Conservation (phyloP, 768 basidiomycete species). For the Boletus barrowsii region DNA sequence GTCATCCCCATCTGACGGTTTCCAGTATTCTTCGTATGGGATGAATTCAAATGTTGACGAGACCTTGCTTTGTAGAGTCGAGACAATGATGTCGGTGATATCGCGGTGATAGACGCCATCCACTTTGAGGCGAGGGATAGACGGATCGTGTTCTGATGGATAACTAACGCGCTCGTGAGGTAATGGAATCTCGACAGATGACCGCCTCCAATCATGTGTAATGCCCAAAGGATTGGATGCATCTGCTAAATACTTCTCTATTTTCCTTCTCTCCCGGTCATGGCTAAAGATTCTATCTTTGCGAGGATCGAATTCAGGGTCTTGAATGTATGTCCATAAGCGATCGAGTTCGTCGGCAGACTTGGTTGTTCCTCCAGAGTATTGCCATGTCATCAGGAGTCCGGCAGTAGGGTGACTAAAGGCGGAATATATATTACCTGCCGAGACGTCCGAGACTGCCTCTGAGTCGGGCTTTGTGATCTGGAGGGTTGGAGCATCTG, state of each 20-base stretch:
- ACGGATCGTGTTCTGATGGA: not conserved
- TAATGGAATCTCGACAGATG: not conserved
- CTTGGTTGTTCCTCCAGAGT: not conserved
- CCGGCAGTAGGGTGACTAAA: not conserved
- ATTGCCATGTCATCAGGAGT: not conserved
- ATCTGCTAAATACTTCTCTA: not conserved
- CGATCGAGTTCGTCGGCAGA: not conserved
- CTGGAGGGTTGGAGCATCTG: not conserved
- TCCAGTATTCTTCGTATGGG: not conserved
- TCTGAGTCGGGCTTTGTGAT: too few relatives aligned
- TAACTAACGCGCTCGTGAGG: not conserved
- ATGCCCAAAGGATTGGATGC: not conserved
- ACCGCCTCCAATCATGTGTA: not conserved
- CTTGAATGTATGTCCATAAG: not conserved
- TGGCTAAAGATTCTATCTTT: not conserved
- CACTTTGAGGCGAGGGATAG: not conserved
- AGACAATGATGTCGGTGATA: too few relatives aligned
- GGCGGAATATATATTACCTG: not conserved
- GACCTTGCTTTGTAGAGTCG: not conserved
- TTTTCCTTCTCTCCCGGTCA: too few relatives aligned
- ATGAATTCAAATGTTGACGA: not conserved
- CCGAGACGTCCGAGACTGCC: too few relatives aligned
- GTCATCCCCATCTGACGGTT: not conserved
- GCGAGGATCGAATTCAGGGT: not conserved
- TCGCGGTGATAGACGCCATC: not conserved